Evolutionary conservation across 306 rosid species (phyloP), one percentile per base, ranked within the genome.

Genomic region (Rosa multiflora): DNA sequence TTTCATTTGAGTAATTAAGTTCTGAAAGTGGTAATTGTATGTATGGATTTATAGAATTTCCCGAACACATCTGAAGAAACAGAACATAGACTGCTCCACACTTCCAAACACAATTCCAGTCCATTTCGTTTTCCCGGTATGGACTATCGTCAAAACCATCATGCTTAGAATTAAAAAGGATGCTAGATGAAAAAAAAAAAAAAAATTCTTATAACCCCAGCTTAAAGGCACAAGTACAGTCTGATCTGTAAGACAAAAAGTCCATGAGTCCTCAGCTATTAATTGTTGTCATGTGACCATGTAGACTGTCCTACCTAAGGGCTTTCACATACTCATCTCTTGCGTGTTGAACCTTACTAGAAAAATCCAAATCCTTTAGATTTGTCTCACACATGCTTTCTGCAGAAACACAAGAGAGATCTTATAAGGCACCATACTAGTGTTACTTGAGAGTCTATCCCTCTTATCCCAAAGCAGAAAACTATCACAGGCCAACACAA

Each of bases 281-380:
- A 42, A 26, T 42, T 74, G 46, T 74, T 13, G 42, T 58, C 69
- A 21, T 9, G 21, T 8, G 11, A 75, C 23, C n/a, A 14, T 20
- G 58, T 21, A 18, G 35, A 74, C 68, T 62, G 68, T 62, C 42
- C 18, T 20, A 5, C 52, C 55, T 1, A 74, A 40, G 42, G 53
- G 39, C 37, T 66, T 59, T 59, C 23, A 6, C 43, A 75, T 14
- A 26, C 70, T 75, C 78, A 12, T 74, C 40, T 29, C 14, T 73
- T 39, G 6, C 14, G n/a, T 37, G 35, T 40, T 55, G 42, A 42
- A 18, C 40, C 68, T 72, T 39, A 13, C 10, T 59, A 74, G 40
- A 73, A 55, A 55, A 73, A 73, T 73, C 29, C 10, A 39, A 37
- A 73, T n/a, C n/a, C n/a, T 20, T 49, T 55, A 15, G 21, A 73